Evolutionary conservation across 2,329 filamentous ascomycete genomes (phyloP), one percentile per base, ranked within the genome.

Genomic region (Fusarium annulatum): DNA sequence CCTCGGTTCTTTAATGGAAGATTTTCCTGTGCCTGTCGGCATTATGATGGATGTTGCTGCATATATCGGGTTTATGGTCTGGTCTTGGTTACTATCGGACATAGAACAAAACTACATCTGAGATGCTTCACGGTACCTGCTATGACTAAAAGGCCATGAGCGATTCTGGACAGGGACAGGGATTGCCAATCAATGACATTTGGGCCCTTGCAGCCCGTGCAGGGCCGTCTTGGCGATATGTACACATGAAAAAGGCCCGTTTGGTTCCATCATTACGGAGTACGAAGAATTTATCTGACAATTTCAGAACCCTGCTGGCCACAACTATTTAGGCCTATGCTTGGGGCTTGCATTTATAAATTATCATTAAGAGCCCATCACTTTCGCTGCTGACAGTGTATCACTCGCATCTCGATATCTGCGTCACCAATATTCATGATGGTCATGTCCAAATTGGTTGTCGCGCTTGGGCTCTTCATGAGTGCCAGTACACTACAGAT

Each of bases 21-120:
- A 2, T 10, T 34, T 30, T 34, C 9, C 16, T 34, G 11, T 2
- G 12, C 11, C 9, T 26, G 4, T 6, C 2, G 9, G 16, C 5
- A 6, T 16, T 15, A 8, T 19, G 18, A 34, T 52, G 1, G 16
- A 19, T 14, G n/a, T 23, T 10, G 6, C 16, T 19, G 2, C 16
- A 23, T 5, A 15, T 19, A 6, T 5, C 9, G 8, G 14, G 9
- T 15, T 10, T 15, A 19, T 10, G 12, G 16, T 2, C 16, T 10
- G 3, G 11, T 23, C 21, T 23, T 51, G 16, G 16, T 34, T 23
- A 10, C 30, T 34, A 1, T 23, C 7, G 16, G 3, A 1, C 12
- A 15, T 10, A 52, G 16, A 34, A 10, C 3, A 23, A 10, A 19
- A 14, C n/a, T 6, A 7, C 9, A 26, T 2, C 16, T 34, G 18